phyloP scores from a whole-genome alignment of 306 rosid genomes.

The Cyclanthera cordifolia region DNA sequence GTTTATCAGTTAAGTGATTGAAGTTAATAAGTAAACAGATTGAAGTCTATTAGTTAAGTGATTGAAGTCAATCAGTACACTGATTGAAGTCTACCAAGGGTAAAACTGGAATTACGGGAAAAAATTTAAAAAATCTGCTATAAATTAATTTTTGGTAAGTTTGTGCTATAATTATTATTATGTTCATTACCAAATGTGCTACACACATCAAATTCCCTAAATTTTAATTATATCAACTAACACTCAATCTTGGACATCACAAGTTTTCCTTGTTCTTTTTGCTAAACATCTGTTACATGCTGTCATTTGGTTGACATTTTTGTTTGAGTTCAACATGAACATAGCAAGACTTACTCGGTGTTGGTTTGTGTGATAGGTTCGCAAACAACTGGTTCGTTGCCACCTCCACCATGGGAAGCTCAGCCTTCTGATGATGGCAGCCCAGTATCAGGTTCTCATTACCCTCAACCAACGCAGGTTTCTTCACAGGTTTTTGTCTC shows the following conservation, averaged over 20 bases:
- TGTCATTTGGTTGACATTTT: slow-evolving; percentile 14
- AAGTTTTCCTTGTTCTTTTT: not conserved
- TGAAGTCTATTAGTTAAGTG: too few relatives aligned
- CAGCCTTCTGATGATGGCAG: slow-evolving; percentile 46
- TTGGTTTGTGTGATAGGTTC: slow-evolving; percentile 34
- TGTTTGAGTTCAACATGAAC: slow-evolving; percentile 6
- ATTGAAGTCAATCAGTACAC: too few relatives aligned
- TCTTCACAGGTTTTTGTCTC: slow-evolving; percentile 39
- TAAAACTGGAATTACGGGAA: too few relatives aligned
- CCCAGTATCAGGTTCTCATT: slow-evolving; percentile 47
- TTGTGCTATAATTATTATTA: too few relatives aligned
- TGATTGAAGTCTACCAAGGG: too few relatives aligned
- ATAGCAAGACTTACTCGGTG: not conserved
- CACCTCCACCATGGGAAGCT: slow-evolving; percentile 99
- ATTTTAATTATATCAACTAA: too few relatives aligned
- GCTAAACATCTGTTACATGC: not conserved
- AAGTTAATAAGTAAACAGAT: too few relatives aligned
- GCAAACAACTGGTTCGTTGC: slow-evolving; percentile 52
- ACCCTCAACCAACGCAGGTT: slow-evolving; percentile 58
- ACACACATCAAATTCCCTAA: too few relatives aligned
- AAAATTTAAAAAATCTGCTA: too few relatives aligned
- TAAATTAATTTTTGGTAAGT: too few relatives aligned
- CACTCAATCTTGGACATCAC: not conserved
- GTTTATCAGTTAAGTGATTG: too few relatives aligned
- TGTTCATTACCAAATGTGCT: too few relatives aligned